Evolutionary conservation across 768 basidiomycete genomes (phyloP).

Genomic region (Arthromyces matolae): DNA sequence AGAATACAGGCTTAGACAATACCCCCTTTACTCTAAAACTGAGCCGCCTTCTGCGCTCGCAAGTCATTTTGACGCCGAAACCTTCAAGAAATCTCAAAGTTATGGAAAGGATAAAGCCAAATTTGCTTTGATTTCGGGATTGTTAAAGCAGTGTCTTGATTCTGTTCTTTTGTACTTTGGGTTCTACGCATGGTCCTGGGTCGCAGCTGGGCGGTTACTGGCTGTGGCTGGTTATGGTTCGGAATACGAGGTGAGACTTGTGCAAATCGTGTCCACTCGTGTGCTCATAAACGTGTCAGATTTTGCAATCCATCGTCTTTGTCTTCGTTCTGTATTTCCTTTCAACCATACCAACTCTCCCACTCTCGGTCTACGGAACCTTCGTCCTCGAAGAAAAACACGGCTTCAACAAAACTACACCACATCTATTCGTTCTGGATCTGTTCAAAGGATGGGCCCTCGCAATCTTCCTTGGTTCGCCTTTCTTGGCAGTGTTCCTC

Average conservation of each 20-base stretch:
- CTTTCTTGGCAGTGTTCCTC: constrained; percentile 84
- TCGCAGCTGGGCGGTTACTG: constrained; percentile 46
- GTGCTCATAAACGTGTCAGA: constrained; percentile 41
- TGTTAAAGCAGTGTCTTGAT: constrained; percentile 72
- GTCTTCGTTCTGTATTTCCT: constrained; percentile 61
- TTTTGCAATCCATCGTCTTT: constrained; percentile 79
- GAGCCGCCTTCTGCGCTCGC: constrained; percentile 70
- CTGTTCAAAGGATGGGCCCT: constrained; percentile 76
- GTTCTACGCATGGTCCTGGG: constrained; percentile 84
- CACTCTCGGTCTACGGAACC: constrained; percentile 79
- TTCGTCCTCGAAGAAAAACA: constrained; percentile 95
- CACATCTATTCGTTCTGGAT: constrained; percentile 71
- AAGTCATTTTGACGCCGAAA: constrained; percentile 60
- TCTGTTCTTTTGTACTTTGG: constrained; percentile 70
- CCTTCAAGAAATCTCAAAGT: constrained; percentile 84
- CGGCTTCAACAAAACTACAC: constrained; percentile 95
- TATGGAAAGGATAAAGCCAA: constrained; percentile 91
- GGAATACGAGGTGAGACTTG: constrained; percentile 66
- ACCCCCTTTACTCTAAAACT: constrained; percentile 76
- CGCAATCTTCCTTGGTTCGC: constrained; percentile 69
- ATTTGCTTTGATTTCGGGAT: constrained; percentile 69
- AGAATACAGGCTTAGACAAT: constrained; percentile 59
- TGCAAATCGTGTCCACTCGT: not conserved
- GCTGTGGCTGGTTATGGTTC: constrained; percentile 59
- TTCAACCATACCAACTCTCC: constrained; percentile 67